Evolutionary conservation across 2,329 filamentous ascomycete genomes (phyloP).

Genomic region (Colletotrichum sp.): DNA sequence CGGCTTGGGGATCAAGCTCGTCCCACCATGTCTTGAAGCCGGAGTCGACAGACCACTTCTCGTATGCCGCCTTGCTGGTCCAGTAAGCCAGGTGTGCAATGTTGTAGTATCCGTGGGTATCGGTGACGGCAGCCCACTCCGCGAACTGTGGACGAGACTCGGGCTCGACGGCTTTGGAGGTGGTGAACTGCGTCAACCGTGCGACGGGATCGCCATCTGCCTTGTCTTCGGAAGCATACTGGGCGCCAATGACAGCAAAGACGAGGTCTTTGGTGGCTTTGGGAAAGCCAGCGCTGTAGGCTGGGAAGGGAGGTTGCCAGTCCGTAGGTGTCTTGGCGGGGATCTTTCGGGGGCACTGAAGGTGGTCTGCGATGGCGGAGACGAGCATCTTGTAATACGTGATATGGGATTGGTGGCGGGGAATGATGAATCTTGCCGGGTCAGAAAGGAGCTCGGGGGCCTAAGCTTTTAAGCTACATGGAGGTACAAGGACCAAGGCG

Average conservation of each 20-base stretch:
- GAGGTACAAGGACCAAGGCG: background rate
- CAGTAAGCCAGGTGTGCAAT: conserved; percentile 42
- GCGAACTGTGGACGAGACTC: background rate
- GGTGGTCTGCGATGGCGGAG: conserved; percentile 21
- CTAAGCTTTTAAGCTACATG: background rate
- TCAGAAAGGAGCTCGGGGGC: background rate
- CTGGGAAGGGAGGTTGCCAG: conserved; percentile 20
- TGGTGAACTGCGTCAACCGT: conserved; percentile 13
- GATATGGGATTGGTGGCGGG: background rate
- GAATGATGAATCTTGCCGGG: background rate
- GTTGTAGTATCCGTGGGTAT: conserved; percentile 20
- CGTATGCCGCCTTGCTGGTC: conserved; percentile 31
- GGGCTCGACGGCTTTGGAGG: background rate
- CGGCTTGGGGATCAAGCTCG: conserved; percentile 25
- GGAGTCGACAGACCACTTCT: conserved; percentile 34
- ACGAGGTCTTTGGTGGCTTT: conserved; percentile 19
- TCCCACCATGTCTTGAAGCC: conserved; percentile 45
- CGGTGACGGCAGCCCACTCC: conserved; percentile 21
- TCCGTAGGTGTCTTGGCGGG: conserved; percentile 9
- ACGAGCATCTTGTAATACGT: conserved; percentile 11
- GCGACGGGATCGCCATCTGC: background rate
- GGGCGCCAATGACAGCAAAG: conserved; percentile 21
- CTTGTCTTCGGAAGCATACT: background rate
- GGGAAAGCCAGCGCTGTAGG: conserved; percentile 21
- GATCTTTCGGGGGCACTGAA: conserved; percentile 16